Percentiles rank a stretch among this genome's conserved stretches.
phyloP scores from a whole-genome alignment of 257 asterid genomes.

The Knoxia roxburghii region DNA sequence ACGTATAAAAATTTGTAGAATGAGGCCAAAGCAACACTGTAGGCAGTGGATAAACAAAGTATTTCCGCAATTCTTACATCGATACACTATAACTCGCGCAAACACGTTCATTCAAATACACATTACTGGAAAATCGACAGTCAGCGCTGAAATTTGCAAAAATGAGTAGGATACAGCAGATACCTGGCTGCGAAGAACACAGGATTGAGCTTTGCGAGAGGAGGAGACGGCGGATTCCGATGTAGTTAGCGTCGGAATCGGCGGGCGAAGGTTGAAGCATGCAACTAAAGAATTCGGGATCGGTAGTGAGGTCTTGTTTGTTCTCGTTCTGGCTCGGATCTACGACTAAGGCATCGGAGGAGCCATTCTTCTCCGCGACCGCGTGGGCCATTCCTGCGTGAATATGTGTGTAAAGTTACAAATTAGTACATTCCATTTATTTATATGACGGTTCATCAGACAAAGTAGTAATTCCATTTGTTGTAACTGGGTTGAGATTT shows the following conservation, averaged over 20 bases:
- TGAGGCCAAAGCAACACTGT: not conserved
- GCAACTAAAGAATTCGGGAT: conserved; percentile 83
- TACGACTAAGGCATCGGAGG: conserved; percentile 23
- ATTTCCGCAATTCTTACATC: not conserved
- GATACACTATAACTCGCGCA: not conserved
- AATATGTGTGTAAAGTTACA: not conserved
- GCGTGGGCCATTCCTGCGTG: conserved; percentile 44
- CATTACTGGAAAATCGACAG: too few species aligned
- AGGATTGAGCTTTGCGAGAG: conserved; percentile 85
- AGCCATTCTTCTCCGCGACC: conserved; percentile 27
- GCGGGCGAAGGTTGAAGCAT: conserved; percentile 83
- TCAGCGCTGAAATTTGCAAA: not conserved
- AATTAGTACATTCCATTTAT: too few species aligned
- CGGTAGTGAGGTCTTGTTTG: conserved; percentile 30
- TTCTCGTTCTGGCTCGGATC: conserved; percentile 32
- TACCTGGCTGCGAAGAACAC: conserved; percentile 76
- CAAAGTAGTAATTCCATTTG: too few species aligned
- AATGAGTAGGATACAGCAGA: conserved; percentile 10
- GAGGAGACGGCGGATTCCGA: conserved; percentile 91
- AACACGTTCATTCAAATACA: not conserved
- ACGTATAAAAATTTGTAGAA: not conserved
- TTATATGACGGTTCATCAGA: too few species aligned
- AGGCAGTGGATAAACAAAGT: not conserved
- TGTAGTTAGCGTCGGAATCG: conserved; percentile 75
- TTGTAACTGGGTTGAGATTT: too few species aligned